Percentiles rank a stretch among this genome's conserved stretches.
These are phyloP conservation scores for Cordyceps javanica DNA, from an alignment of 2,329 filamentous ascomycete species.

Conservation along the genomic window DNA sequence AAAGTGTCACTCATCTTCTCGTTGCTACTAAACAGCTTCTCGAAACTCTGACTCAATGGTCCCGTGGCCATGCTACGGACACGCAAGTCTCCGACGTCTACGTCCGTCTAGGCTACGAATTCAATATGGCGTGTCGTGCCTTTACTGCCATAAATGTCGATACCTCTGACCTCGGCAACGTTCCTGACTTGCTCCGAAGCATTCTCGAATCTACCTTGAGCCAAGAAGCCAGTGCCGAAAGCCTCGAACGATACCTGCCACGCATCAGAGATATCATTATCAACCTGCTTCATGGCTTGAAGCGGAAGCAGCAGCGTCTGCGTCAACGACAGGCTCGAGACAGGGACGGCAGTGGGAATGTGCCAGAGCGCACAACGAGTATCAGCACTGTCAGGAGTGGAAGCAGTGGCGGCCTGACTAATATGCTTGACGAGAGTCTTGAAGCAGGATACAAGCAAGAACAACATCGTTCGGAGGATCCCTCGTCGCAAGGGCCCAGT, in stretches of 20 bases:
- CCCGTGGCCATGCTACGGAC: conserved; percentile 83
- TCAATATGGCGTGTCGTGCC: conserved; percentile 96
- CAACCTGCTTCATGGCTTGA: conserved; percentile 89
- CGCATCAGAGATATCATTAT: conserved; percentile 98
- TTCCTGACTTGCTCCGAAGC: conserved; percentile 80
- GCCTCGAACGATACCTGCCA: conserved; percentile 87
- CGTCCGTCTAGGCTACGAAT: conserved; percentile 94
- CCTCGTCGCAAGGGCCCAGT: conserved; percentile 23
- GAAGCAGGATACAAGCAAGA: conserved; percentile 45
- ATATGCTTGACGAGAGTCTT: conserved; percentile 53
- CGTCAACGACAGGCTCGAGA: conserved; percentile 57
- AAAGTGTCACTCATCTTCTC: conserved; percentile 94
- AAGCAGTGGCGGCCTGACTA: conserved; percentile 50
- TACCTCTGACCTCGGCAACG: conserved; percentile 87
- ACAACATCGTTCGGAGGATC: conserved; percentile 25
- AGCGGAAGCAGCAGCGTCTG: conserved; percentile 92
- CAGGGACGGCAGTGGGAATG: conserved; percentile 35
- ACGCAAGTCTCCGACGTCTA: conserved; percentile 97
- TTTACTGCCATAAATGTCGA: conserved; percentile 97
- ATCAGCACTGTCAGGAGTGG: conserved; percentile 52
- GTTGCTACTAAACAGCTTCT: conserved; percentile 97
- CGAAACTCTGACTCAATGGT: conserved; percentile 97
- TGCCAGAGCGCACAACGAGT: conserved; percentile 49
- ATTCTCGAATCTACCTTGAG: conserved; percentile 95
- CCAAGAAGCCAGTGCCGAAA: conserved; percentile 90